Evolutionary conservation across 2,329 filamentous ascomycete genomes (phyloP), one percentile per base, ranked within the genome.

Genomic region (Alternaria rosae): DNA sequence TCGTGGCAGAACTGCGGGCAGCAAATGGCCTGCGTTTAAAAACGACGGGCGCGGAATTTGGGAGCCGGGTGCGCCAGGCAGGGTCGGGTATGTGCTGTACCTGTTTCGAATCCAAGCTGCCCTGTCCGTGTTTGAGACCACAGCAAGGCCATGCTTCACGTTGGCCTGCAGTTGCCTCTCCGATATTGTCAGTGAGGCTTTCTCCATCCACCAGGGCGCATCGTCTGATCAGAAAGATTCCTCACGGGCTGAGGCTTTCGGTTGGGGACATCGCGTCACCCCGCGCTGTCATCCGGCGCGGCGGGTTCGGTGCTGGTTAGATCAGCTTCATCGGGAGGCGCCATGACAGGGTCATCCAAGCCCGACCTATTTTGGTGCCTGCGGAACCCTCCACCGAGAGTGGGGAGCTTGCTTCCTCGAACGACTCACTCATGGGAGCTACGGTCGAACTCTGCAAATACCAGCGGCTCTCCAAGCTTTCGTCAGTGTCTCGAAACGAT

Each of bases 11-110:
- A 57, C 28, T 62, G 64, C 66, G 57, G 42, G 51, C 61, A 72
- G 67, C 73, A 72, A 74, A 76, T 74, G 62, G 67, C 67, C 68
- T 70, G 70, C 72, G 74, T 75, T 71, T 73, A 71, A 68, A 75
- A 73, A 72, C 69, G 67, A 69, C 67, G 59, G 65, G 61, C 59
- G 68, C 70, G 71, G 71, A 71, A 68, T 63, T 67, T 70, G 71
- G 70, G 65, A 72, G 71, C 73, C 72, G 73, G 70, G 65, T 63
- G 56, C 59, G 66, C 63, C 59, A 59, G 54, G 59, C 64, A 61
- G 58, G 54, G 54, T 38, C 26, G 43, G 59, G 48, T 59, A 59
- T 64, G 69, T 73, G 73, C 71, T 72, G 72, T 76, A 62, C 74
- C 73, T 76, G 73, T 76, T 75, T 77, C 72, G 70, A 66, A 68